Evolutionary conservation across 108 stramenopile genomes (phyloP).

Genomic region (Cyclotella baltica): DNA sequence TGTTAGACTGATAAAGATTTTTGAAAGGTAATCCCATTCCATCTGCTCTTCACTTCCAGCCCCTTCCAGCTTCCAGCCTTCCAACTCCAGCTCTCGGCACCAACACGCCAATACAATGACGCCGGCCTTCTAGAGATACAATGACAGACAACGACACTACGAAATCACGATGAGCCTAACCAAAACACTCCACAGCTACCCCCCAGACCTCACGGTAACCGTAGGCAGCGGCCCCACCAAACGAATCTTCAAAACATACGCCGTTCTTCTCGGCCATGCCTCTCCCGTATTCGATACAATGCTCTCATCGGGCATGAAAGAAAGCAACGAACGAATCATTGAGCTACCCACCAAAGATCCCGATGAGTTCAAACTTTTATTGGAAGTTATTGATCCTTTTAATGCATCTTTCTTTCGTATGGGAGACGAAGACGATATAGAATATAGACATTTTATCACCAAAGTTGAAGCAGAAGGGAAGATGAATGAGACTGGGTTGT

Average conservation of each 20-base stretch:
- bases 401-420: neutral
- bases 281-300: conserved; percentile 10
- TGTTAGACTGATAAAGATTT: neutral
- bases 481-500: neutral
- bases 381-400: neutral
- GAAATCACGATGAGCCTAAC: no score
- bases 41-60: neutral
- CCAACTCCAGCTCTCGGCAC: neutral
- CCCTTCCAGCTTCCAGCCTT: neutral
- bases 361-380: conserved; percentile 5
- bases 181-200: no score
- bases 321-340: neutral
- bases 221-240: neutral
- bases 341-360: conserved; percentile 19
- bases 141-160: no score
- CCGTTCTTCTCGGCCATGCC: neutral
- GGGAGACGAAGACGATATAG: neutral
- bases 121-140: no score
- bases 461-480: neutral
- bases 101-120: no score
- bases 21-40: neutral
- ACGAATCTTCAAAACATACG: conserved; percentile 4
- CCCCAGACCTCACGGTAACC: neutral
- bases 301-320: conserved; percentile 11
- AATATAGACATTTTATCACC: neutral